Conservation (phyloP, 768 basidiomycete genomes). For the Daedalea quercina region DNA sequence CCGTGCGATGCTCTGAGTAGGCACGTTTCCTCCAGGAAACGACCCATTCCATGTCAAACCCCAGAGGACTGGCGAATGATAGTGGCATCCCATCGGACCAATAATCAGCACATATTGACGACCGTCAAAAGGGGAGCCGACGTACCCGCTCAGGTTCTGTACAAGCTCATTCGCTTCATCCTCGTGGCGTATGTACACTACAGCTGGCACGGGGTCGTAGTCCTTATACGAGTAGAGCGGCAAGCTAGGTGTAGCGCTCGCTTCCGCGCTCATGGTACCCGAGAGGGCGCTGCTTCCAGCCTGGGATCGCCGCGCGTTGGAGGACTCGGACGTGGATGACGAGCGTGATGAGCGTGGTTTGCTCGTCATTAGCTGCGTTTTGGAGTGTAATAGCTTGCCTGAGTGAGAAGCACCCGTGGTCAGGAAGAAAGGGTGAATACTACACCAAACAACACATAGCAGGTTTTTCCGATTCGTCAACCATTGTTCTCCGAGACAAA, state of each 20-base stretch:
- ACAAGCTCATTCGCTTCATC: constrained; percentile 36
- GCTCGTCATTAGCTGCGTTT: no score
- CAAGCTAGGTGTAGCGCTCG: constrained; percentile 4
- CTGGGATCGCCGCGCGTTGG: no score
- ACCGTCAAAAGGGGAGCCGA: neutral
- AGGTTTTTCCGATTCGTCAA: neutral
- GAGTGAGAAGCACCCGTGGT: neutral
- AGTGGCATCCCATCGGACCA: neutral
- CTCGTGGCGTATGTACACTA: constrained; percentile 35
- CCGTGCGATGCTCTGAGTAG: constrained; percentile 27
- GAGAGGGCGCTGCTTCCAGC: no score
- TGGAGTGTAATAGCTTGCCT: no score
- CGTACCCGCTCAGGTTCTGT: constrained; percentile 30
- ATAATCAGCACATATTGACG: neutral
- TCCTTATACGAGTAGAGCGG: constrained; percentile 34
- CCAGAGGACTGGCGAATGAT: constrained; percentile 30
- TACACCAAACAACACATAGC: neutral
- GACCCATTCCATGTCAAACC: constrained; percentile 48
- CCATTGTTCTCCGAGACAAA: neutral
- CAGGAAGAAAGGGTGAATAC: neutral
- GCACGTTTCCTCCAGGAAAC: constrained; percentile 25
- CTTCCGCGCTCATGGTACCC: constrained; percentile 1
- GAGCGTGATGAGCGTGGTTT: neutral
- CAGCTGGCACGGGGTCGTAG: constrained; percentile 24
- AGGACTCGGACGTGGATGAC: neutral